These are phyloP conservation scores for Ophiocordyceps camponoti-saundersi DNA, from an alignment of 2,329 filamentous ascomycete genomes.

Conservation along the genomic window DNA sequence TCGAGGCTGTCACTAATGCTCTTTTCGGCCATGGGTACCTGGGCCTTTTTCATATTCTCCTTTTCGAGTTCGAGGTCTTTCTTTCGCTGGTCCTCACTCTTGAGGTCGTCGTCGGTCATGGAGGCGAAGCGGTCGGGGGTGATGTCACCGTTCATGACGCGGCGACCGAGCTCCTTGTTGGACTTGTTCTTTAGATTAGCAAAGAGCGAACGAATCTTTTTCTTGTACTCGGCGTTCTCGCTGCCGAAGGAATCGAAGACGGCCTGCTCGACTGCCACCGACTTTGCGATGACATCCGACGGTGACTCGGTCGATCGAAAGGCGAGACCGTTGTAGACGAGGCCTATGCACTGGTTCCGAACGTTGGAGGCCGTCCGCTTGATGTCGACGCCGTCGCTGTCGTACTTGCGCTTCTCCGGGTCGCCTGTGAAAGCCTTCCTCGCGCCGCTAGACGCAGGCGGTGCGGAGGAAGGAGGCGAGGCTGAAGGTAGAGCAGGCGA, in stretches of 20 bases:
- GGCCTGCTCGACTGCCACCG: slow-evolving; percentile 70
- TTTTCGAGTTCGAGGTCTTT: slow-evolving; percentile 62
- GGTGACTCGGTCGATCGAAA: slow-evolving; percentile 54
- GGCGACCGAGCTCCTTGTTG: slow-evolving; percentile 59
- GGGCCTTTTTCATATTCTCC: slow-evolving; percentile 94
- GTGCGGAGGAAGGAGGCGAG: slow-evolving; percentile 35
- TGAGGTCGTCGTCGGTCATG: slow-evolving; percentile 84
- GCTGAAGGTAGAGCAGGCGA: slow-evolving; percentile 27
- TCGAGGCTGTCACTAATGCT: slow-evolving; percentile 75
- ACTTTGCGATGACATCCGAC: slow-evolving; percentile 53
- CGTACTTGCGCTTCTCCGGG: slow-evolving; percentile 66
- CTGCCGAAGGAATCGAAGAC: slow-evolving; percentile 54
- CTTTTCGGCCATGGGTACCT: slow-evolving; percentile 84
- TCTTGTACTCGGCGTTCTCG: slow-evolving; percentile 60
- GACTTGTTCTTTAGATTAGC: slow-evolving; percentile 88
- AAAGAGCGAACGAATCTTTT: slow-evolving; percentile 82
- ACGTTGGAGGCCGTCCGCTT: slow-evolving; percentile 56
- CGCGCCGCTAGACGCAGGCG: slow-evolving; percentile 18
- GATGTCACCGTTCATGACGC: slow-evolving; percentile 62
- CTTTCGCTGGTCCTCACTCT: slow-evolving; percentile 64
- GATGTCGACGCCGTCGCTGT: slow-evolving; percentile 63
- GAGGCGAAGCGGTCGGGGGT: slow-evolving; percentile 55
- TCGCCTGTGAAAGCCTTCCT: slow-evolving; percentile 40
- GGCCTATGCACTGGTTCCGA: slow-evolving; percentile 72
- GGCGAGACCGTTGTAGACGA: slow-evolving; percentile 83